Conservation (phyloP, 164 flowering plant species). For the Magnolia sinica region DNA sequence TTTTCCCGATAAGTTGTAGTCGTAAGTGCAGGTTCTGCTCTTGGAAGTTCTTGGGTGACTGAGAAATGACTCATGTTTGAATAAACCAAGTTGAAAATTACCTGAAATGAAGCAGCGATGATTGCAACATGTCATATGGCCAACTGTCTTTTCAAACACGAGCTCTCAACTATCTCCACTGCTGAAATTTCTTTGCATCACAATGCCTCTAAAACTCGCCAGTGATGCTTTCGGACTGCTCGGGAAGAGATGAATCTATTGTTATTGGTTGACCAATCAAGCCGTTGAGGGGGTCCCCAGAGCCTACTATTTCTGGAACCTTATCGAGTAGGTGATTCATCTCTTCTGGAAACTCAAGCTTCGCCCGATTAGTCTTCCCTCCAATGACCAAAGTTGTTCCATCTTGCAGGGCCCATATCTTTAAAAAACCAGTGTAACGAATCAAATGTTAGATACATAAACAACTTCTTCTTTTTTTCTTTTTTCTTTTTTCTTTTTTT, state of each 20-base stretch:
- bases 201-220: constrained; percentile 22
- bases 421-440: background rate
- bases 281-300: constrained; percentile 14
- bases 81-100: too few relatives aligned
- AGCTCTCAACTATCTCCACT: background rate
- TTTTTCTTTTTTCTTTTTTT: too few relatives aligned
- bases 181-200: background rate
- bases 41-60: too few relatives aligned
- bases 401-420: constrained; percentile 98
- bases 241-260: constrained; percentile 11
- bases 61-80: too few relatives aligned
- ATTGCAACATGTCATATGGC: background rate
- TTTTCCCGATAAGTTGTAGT: too few relatives aligned
- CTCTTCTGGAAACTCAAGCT: constrained; percentile 73
- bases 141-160: constrained; percentile 1
- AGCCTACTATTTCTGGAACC: constrained; percentile 77
- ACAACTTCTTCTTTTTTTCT: background rate
- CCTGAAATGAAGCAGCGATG: too few relatives aligned
- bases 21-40: too few relatives aligned
- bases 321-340: constrained; percentile 71
- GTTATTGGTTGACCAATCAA: constrained; percentile 10
- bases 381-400: constrained; percentile 83
- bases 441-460: background rate
- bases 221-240: constrained; percentile 22
- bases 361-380: constrained; percentile 88